These are phyloP conservation scores for Ilex asprella DNA, from an alignment of 257 asterid species.

Conservation along the genomic window DNA sequence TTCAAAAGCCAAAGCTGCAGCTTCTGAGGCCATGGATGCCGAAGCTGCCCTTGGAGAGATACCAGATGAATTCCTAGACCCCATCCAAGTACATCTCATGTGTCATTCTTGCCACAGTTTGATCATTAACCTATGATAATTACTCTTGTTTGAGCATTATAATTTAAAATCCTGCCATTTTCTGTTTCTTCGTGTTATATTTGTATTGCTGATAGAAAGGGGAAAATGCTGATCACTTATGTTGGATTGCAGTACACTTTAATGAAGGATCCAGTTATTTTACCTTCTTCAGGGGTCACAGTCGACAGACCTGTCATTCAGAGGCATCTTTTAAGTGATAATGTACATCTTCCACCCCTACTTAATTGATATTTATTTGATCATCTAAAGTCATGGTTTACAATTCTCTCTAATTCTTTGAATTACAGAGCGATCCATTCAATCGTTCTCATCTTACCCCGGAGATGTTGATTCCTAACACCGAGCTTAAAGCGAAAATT, in stretches of 20 bases:
- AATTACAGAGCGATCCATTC: conserved; percentile 84
- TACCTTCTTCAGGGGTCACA: conserved; percentile 77
- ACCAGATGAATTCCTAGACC: conserved; percentile 99
- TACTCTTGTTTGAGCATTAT: too few relatives aligned
- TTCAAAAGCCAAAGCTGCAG: conserved; percentile 68
- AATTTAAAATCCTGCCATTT: neutral
- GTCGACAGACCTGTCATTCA: conserved; percentile 88
- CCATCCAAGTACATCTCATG: conserved; percentile 67
- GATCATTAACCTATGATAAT: neutral
- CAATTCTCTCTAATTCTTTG: conserved; percentile 6
- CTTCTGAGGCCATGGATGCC: conserved; percentile 82
- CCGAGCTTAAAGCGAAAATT: conserved; percentile 73
- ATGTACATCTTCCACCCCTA: conserved; percentile 23
- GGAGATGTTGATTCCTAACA: conserved; percentile 85
- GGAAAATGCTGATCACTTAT: conserved; percentile 2
- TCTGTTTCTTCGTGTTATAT: too few relatives aligned
- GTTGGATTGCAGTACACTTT: conserved; percentile 65
- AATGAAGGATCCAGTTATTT: conserved; percentile 92
- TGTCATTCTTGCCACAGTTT: neutral
- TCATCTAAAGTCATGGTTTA: conserved; percentile 1
- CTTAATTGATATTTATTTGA: neutral
- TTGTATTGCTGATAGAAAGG: neutral
- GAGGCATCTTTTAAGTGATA: conserved; percentile 90
- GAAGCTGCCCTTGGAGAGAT: conserved; percentile 97
- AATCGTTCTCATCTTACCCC: conserved; percentile 84